These are phyloP conservation scores for Nevesoporus exiguus DNA, from an alignment of 768 basidiomycete genomes.

Conservation along the genomic window DNA sequence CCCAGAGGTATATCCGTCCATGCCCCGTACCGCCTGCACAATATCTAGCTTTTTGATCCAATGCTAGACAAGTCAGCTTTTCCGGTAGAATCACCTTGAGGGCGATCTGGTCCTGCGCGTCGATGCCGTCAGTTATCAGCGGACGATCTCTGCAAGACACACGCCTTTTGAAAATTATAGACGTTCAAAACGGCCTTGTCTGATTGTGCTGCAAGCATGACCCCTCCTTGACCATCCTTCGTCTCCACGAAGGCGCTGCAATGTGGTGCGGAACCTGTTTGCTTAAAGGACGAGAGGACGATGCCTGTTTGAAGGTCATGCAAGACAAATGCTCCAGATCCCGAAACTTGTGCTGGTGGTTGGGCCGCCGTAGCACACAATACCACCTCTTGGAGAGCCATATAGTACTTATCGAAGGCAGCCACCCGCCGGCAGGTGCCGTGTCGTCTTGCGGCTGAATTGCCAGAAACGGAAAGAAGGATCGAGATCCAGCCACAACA, in stretches of 20 bases:
- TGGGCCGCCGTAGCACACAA: slow-evolving; percentile 58
- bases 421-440: not conserved
- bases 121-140: not conserved
- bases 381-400: slow-evolving; percentile 68
- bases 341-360: slow-evolving; percentile 37
- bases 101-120: slow-evolving; percentile 78
- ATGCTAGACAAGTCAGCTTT: slow-evolving; percentile 74
- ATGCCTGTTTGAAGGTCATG: slow-evolving; percentile 82
- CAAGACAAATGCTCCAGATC: slow-evolving; percentile 63
- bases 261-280: slow-evolving; percentile 61
- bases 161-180: slow-evolving; percentile 91
- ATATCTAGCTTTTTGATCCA: slow-evolving; percentile 69
- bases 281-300: slow-evolving; percentile 83
- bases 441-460: not conserved
- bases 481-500: slow-evolving; percentile 17
- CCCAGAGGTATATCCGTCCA: slow-evolving; percentile 94
- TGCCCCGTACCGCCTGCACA: slow-evolving; percentile 87
- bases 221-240: slow-evolving; percentile 70
- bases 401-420: not conserved
- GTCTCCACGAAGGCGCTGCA: slow-evolving; percentile 71
- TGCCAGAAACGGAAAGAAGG: slow-evolving; percentile 3
- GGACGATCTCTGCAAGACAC: slow-evolving; percentile 8
- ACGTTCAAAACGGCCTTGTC: slow-evolving; percentile 88
- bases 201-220: slow-evolving; percentile 79
- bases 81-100: slow-evolving; percentile 88